A percentile compares a stretch with the other conserved stretches of the same genome.
These are phyloP conservation scores for Kazachstania martiniae DNA, from an alignment of 805 yeast genomes.

Conservation along the genomic window DNA sequence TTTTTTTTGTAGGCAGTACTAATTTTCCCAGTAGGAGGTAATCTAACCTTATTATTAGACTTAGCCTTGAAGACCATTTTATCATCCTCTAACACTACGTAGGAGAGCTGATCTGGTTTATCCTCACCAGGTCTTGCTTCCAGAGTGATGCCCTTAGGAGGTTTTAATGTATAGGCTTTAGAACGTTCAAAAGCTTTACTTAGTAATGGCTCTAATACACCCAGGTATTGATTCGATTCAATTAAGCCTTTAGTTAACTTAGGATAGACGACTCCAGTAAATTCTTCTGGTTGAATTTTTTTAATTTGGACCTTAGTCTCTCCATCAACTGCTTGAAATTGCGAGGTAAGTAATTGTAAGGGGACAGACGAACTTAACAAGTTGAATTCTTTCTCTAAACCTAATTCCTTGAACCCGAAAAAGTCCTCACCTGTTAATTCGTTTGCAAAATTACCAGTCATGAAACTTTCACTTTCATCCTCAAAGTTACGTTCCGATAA, in stretches of 20 bases:
- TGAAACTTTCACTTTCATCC: slow-evolving; percentile 87
- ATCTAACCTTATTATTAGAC: slow-evolving; percentile 53
- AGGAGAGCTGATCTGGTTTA: slow-evolving; percentile 25
- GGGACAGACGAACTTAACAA: slow-evolving; percentile 80
- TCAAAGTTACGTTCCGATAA: slow-evolving; percentile 67
- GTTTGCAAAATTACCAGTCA: slow-evolving; percentile 88
- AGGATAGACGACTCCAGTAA: slow-evolving; percentile 44
- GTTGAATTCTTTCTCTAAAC: slow-evolving; percentile 86
- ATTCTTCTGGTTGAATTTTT: slow-evolving; percentile 52
- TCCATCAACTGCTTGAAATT: slow-evolving; percentile 55
- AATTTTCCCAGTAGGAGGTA: slow-evolving; percentile 88
- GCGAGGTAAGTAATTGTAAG: slow-evolving; percentile 54
- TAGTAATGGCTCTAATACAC: slow-evolving; percentile 44
- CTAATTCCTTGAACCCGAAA: slow-evolving; percentile 92
- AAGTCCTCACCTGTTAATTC: slow-evolving; percentile 89
- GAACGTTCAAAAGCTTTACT: slow-evolving; percentile 33
- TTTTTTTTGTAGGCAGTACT: slow-evolving; percentile 62
- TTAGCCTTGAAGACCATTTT: slow-evolving; percentile 73
- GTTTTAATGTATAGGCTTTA: slow-evolving; percentile 32
- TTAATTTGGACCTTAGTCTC: slow-evolving; percentile 43
- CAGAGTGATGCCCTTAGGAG: slow-evolving; percentile 27
- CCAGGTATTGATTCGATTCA: slow-evolving; percentile 38
- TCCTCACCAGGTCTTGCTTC: slow-evolving; percentile 15
- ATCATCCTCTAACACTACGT: slow-evolving; percentile 68
- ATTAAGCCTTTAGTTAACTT: slow-evolving; percentile 44